These are phyloP conservation scores for Termitomyces sp. DNA, from an alignment of 1,284 basidiomycete genomes.

Conservation along the genomic window DNA sequence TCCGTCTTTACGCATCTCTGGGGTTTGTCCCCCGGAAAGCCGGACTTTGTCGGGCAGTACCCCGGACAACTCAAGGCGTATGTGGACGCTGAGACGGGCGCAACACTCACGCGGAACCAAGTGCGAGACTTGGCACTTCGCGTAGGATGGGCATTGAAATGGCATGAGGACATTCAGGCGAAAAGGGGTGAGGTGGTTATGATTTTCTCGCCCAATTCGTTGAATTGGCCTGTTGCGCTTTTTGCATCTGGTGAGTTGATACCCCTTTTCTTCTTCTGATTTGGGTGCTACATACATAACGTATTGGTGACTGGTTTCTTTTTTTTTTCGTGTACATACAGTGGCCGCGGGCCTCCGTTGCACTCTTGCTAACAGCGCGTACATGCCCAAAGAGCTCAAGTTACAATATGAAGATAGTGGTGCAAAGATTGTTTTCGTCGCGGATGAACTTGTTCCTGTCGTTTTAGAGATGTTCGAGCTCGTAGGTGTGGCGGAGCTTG, in stretches of 20 bases:
- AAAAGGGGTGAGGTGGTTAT: conserved; percentile 43
- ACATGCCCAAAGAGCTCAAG: conserved; percentile 38
- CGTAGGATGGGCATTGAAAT: conserved; percentile 50
- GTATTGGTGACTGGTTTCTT: not conserved
- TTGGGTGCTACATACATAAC: too few relatives aligned
- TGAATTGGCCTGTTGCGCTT: conserved; percentile 59
- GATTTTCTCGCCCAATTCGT: conserved; percentile 58
- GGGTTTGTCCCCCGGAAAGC: conserved; percentile 18
- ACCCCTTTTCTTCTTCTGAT: not conserved
- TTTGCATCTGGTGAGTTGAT: conserved; percentile 40
- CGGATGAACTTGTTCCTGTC: conserved; percentile 43
- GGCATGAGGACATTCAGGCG: conserved; percentile 29
- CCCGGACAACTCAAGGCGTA: conserved; percentile 47
- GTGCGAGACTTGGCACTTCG: conserved; percentile 52
- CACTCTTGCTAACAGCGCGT: conserved; percentile 43
- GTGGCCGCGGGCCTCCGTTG: conserved; percentile 50
- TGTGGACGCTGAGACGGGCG: conserved; percentile 61
- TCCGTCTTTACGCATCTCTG: conserved; percentile 56
- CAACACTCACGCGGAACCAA: conserved; percentile 50
- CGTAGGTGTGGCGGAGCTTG: conserved; percentile 32
- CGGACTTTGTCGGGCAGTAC: conserved; percentile 37
- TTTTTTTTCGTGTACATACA: not conserved
- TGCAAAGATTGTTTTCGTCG: conserved; percentile 49
- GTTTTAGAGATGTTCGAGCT: conserved; percentile 40
- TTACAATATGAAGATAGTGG: conserved; percentile 51